A percentile compares a stretch with the other conserved stretches of the same genome.
phyloP scores from a whole-genome alignment of 768 basidiomycete genomes.

The Amanita subjunquillea region DNA sequence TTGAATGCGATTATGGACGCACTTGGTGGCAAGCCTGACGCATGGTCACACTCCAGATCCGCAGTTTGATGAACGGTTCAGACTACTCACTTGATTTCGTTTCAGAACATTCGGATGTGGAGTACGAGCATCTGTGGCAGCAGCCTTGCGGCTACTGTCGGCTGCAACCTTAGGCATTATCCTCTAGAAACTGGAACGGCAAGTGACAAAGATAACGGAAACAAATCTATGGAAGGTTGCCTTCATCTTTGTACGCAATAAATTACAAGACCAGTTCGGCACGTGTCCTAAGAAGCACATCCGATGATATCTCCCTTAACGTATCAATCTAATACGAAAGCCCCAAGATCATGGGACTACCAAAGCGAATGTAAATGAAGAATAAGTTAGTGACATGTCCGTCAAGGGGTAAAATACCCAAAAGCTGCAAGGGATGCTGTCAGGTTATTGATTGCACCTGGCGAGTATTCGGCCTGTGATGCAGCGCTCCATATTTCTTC shows the following conservation, averaged over 20 bases:
- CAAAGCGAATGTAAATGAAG: not conserved
- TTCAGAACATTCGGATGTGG: conserved; percentile 39
- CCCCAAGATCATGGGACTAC: not conserved
- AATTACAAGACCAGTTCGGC: not conserved
- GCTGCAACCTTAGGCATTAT: conserved; percentile 29
- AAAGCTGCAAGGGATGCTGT: conserved; percentile 3
- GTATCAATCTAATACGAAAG: not conserved
- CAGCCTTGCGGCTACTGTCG: conserved; percentile 15
- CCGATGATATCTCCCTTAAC: no score
- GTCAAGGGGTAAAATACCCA: conserved; percentile 3
- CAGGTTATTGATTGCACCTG: conserved; percentile 9
- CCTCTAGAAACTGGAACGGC: not conserved
- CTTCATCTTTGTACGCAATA: not conserved
- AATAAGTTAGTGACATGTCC: not conserved
- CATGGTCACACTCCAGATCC: not conserved
- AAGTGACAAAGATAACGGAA: not conserved
- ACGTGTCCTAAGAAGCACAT: not conserved
- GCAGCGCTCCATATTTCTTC: conserved; percentile 39
- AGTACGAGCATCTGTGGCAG: conserved; percentile 17
- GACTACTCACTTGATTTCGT: conserved; percentile 35
- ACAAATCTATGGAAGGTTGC: not conserved
- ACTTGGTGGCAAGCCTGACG: conserved; percentile 47
- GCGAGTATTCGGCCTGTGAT: conserved; percentile 22
- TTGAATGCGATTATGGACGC: conserved; percentile 9
- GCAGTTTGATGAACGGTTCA: not conserved